phyloP scores from a whole-genome alignment of 805 yeast genomes.

The Tetrapisispora pingtungensis region DNA sequence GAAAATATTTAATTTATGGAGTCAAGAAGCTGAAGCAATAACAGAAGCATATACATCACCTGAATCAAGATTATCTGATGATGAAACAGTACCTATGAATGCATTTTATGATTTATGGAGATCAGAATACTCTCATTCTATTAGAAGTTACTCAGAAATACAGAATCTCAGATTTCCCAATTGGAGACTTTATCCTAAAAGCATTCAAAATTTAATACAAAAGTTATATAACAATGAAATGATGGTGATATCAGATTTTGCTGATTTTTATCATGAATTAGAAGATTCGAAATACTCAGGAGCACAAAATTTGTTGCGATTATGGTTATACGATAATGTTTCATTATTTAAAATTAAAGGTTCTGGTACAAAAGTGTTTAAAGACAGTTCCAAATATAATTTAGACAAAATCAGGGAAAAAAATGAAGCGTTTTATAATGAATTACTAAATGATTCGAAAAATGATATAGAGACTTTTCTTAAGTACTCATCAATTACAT shows the following conservation, averaged over 20 bases:
- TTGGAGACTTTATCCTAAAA: conserved; percentile 18
- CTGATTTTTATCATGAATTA: conserved; percentile 12
- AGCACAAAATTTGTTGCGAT: conserved; percentile 14
- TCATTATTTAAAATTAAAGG: conserved; percentile 6
- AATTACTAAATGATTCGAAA: conserved; percentile 15
- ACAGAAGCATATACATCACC: neutral
- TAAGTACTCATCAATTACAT: conserved; percentile 18
- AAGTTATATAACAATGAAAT: conserved; percentile 15
- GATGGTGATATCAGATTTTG: conserved; percentile 18
- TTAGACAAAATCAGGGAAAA: neutral
- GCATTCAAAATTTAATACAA: conserved; percentile 12
- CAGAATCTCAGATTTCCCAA: conserved; percentile 22
- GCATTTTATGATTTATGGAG: conserved; percentile 21
- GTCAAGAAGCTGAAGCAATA: conserved; percentile 6
- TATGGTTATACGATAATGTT: conserved; percentile 25
- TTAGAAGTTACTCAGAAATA: conserved; percentile 8
- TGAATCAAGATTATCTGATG: no score
- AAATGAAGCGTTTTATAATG: conserved; percentile 15
- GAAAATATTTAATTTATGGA: conserved; percentile 8
- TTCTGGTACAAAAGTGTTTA: neutral
- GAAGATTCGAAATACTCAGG: conserved; percentile 5
- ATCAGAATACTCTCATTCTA: conserved; percentile 8
- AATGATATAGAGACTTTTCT: conserved; percentile 13
- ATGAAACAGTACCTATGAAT: conserved; percentile 3
- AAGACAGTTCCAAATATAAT: neutral